Percentiles rank a stretch among this genome's conserved stretches.
Evolutionary conservation across 2,329 filamentous ascomycete species (phyloP).

Genomic region (Ceratocystis smalleyi): DNA sequence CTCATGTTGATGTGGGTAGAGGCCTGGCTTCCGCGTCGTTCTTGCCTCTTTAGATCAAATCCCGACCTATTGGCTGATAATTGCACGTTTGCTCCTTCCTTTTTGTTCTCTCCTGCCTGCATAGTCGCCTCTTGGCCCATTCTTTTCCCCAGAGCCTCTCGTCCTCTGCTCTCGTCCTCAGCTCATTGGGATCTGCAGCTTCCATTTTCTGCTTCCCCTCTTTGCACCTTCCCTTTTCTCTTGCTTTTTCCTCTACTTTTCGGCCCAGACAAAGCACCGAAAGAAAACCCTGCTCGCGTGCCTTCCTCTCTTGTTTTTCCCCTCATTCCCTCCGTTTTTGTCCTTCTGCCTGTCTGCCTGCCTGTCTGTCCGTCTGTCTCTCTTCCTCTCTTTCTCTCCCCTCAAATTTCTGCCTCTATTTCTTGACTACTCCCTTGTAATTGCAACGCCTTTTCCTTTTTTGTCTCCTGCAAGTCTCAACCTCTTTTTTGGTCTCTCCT

Average conservation of each 20-base stretch:
- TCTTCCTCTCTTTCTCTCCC: neutral
- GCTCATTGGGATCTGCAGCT: neutral
- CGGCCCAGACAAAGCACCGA: neutral
- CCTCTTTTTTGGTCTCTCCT: slow-evolving; percentile 15
- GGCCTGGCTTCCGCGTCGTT: neutral
- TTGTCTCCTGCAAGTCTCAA: neutral
- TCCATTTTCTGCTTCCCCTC: neutral
- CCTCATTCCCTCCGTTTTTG: neutral
- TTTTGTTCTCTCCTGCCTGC: neutral
- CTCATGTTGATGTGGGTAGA: neutral
- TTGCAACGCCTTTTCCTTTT: neutral
- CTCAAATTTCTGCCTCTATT: neutral
- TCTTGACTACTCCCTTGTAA: neutral
- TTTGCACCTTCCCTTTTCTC: neutral
- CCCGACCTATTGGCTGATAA: neutral
- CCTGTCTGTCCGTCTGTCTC: neutral
- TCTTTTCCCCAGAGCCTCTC: neutral
- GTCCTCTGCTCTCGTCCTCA: neutral
- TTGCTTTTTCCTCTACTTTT: neutral
- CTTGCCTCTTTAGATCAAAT: neutral
- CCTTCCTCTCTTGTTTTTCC: neutral
- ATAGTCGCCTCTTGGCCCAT: neutral
- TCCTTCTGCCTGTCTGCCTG: neutral
- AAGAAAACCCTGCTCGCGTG: neutral
- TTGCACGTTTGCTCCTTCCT: neutral